phyloP scores from a whole-genome alignment of 768 basidiomycete species.

The Amanita molliuscula region DNA sequence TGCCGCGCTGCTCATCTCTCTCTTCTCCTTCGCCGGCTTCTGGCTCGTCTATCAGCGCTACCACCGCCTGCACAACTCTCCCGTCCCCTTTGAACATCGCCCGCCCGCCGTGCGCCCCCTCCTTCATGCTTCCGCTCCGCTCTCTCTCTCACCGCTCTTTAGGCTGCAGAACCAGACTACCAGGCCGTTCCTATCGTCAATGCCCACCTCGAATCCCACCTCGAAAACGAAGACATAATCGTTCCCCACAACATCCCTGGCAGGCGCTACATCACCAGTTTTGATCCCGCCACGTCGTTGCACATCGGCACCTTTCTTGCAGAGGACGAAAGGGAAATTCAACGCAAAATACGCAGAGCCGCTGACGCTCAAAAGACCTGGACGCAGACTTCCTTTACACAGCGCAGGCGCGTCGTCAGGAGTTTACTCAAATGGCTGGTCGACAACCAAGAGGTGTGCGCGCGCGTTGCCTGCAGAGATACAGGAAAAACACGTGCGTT shows the following conservation, averaged over 20 bases:
- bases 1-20: constrained; percentile 53
- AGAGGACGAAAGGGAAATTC: constrained; percentile 64
- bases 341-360: constrained; percentile 58
- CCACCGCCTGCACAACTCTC: constrained; percentile 62
- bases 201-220: constrained; percentile 59
- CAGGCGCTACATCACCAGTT: constrained; percentile 77
- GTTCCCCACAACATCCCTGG: constrained; percentile 34
- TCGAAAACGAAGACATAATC: constrained; percentile 39
- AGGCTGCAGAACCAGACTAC: constrained; percentile 56
- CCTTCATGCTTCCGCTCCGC: constrained; percentile 1
- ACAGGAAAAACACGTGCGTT: constrained; percentile 88
- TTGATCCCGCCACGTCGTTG: constrained; percentile 81
- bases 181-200: constrained; percentile 41
- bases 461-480: constrained; percentile 83
- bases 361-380: constrained; percentile 60
- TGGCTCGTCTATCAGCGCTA: constrained; percentile 71
- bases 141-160: constrained; percentile 1
- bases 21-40: constrained; percentile 71
- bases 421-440: constrained; percentile 90
- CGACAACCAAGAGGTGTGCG: constrained; percentile 80
- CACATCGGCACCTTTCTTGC: constrained; percentile 74
- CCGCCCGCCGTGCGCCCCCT: constrained; percentile 41
- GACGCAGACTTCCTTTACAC: constrained; percentile 64
- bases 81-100: constrained; percentile 53
- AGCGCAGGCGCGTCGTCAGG: constrained; percentile 74